Evolutionary conservation across 306 rosid genomes (phyloP), one percentile per base, ranked within the genome.

Genomic region (Cucumis hystrix): DNA sequence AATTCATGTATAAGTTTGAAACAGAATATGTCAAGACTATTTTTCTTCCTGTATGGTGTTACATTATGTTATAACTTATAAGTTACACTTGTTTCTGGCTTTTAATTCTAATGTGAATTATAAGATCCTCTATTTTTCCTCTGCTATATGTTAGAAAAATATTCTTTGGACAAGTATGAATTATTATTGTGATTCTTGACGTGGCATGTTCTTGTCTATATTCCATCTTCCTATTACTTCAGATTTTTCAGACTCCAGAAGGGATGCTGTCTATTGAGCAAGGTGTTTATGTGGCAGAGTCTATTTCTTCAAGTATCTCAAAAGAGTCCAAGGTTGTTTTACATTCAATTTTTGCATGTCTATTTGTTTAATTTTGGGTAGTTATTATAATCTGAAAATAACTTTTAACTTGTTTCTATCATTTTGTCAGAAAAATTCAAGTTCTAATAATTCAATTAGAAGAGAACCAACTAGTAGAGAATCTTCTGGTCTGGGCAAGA

Each of bases 201-300:
- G 10, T 20, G 45, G 30, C 16, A 41, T 18, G 39, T 77, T 61
- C 37, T 11, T 20, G 57, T 63, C 23, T 74, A 17, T 62, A 15
- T 41, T 74, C 57, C 49, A 16, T 37, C 39, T 61, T 52, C 68
- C 43, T 74, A 17, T 59, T 75, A 72, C 76, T 81, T 82, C 93
- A 95, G 99, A 87, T 95, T 69, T 92, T 89, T 77, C 84, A n/a
- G 59, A 90, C 99, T 74, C 97, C 99, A 70, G 97, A 95, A 82
- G 97, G 99, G 75, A 59, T 84, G 85, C 91, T 95, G 84, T 95
- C 99, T 61, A 83, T 83, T 21, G 99, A 95, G 90, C 93, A 88
- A 89, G 99, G 99, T 64, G 87, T 95, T 80, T 95, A 95, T 80
- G 77, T 89, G 85, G 97, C 99, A 13, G 97, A 95, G 83, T 86